phyloP scores from a whole-genome alignment of 495 filamentous ascomycete genomes.

The Rhypophila decipiens region DNA sequence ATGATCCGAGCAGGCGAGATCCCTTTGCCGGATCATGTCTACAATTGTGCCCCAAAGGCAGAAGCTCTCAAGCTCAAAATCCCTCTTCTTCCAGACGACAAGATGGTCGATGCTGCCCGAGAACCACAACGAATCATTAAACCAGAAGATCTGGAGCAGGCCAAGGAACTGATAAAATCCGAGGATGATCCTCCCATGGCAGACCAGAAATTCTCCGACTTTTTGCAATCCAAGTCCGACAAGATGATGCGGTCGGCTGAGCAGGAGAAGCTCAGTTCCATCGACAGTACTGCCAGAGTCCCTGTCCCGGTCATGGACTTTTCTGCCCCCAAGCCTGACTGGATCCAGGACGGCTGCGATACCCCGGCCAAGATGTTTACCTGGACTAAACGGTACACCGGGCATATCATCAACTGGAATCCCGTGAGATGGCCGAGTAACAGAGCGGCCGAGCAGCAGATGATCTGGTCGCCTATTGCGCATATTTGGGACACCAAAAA shows the following conservation, averaged over 20 bases:
- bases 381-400: conserved; percentile 23
- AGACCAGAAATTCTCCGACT: conserved; percentile 32
- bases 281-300: conserved; percentile 51
- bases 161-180: conserved; percentile 16
- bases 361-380: conserved; percentile 16
- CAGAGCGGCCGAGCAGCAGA: conserved; percentile 33
- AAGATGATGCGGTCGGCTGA: conserved; percentile 39
- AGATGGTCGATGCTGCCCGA: neutral
- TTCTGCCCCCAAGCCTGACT: conserved; percentile 48
- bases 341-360: conserved; percentile 33
- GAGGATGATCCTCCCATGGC: conserved; percentile 16
- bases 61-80: conserved; percentile 19
- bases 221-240: conserved; percentile 41
- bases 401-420: conserved; percentile 17
- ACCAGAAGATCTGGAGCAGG: conserved; percentile 10
- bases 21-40: neutral
- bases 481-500: conserved; percentile 26
- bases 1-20: conserved; percentile 20
- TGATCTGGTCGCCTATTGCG: conserved; percentile 42
- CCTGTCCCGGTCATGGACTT: conserved; percentile 57
- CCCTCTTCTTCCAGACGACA: conserved; percentile 13
- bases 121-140: conserved; percentile 12
- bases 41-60: conserved; percentile 3
- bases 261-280: conserved; percentile 57
- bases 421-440: conserved; percentile 36